phyloP scores from a whole-genome alignment of 208 protist genomes.

The Leishmania major region DNA sequence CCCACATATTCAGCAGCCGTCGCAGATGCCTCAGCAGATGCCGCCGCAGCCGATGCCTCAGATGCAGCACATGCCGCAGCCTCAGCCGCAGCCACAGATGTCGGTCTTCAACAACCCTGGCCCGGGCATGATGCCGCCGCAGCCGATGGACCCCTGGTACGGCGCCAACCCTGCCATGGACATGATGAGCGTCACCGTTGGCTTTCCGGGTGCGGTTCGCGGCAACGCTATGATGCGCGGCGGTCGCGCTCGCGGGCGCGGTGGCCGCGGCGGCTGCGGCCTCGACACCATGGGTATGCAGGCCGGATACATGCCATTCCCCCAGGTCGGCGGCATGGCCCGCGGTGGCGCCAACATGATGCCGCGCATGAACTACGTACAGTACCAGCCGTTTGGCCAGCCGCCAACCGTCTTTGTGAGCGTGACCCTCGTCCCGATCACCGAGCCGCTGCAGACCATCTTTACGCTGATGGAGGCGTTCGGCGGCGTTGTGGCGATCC shows the following conservation, averaged over 20 bases:
- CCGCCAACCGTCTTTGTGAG: slow-evolving; percentile 76
- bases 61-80: slow-evolving; percentile 2
- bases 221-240: slow-evolving; percentile 29
- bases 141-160: slow-evolving; percentile 31
- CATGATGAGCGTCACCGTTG: slow-evolving; percentile 31
- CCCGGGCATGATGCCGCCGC: slow-evolving; percentile 25
- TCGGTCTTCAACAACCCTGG: slow-evolving; percentile 35
- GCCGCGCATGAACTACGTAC: slow-evolving; percentile 36
- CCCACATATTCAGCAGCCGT: slow-evolving; percentile 26
- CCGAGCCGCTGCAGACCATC: slow-evolving; percentile 81
- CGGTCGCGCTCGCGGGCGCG: slow-evolving; percentile 32
- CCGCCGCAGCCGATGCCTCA: slow-evolving; percentile 26
- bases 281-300: slow-evolving; percentile 43
- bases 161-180: slow-evolving; percentile 25
- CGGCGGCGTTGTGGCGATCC: slow-evolving; percentile 84
- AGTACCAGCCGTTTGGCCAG: slow-evolving; percentile 33
- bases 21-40: slow-evolving; percentile 5
- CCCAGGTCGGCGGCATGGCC: slow-evolving; percentile 25
- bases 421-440: slow-evolving; percentile 73
- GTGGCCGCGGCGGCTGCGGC: slow-evolving; percentile 36
- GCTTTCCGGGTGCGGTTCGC: slow-evolving; percentile 17
- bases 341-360: slow-evolving; percentile 40
- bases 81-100: slow-evolving; percentile 6
- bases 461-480: slow-evolving; percentile 87
- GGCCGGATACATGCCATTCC: slow-evolving; percentile 18